phyloP scores from a whole-genome alignment of 2,329 filamentous ascomycete genomes.

The Diaporthe helianthi region DNA sequence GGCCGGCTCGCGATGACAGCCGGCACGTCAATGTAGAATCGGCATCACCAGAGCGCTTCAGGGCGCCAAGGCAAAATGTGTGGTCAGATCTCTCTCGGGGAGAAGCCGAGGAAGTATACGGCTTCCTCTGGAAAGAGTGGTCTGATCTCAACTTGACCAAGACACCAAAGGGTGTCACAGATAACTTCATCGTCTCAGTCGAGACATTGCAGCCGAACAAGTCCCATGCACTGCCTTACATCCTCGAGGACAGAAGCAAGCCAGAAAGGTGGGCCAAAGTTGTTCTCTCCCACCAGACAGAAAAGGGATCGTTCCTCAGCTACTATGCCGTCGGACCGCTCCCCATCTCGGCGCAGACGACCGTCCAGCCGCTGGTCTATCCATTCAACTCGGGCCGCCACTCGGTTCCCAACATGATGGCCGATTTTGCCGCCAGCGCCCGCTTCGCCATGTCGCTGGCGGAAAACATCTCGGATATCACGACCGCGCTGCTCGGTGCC shows the following conservation, averaged over 20 bases:
- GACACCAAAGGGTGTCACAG: slow-evolving; percentile 47
- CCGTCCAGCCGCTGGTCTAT: slow-evolving; percentile 49
- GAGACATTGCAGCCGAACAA: slow-evolving; percentile 59
- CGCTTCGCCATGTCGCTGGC: slow-evolving; percentile 47
- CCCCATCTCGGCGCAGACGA: slow-evolving; percentile 49
- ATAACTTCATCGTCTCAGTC: slow-evolving; percentile 56
- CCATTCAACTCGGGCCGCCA: slow-evolving; percentile 52
- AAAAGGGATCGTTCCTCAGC: slow-evolving; percentile 50
- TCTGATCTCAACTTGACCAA: slow-evolving; percentile 53
- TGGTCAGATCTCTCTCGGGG: slow-evolving; percentile 50
- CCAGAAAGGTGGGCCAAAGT: slow-evolving; percentile 54
- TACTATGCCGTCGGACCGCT: slow-evolving; percentile 59
- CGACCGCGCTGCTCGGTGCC: slow-evolving; percentile 46
- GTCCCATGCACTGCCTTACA: slow-evolving; percentile 51
- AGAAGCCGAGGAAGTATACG: slow-evolving; percentile 52
- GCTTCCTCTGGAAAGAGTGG: slow-evolving; percentile 49
- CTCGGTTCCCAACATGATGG: slow-evolving; percentile 45
- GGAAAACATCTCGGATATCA: slow-evolving; percentile 48
- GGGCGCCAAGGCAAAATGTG: slow-evolving; percentile 50
- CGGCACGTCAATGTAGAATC: not conserved
- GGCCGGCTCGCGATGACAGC: not conserved
- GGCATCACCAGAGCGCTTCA: slow-evolving; percentile 28
- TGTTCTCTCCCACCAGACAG: slow-evolving; percentile 54
- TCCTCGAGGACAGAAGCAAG: slow-evolving; percentile 45
- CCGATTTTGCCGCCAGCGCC: slow-evolving; percentile 42